Percentiles rank a stretch among this genome's conserved stretches.
These are phyloP conservation scores for Lachancea sp. DNA, from an alignment of 805 yeast genomes.

Conservation along the genomic window DNA sequence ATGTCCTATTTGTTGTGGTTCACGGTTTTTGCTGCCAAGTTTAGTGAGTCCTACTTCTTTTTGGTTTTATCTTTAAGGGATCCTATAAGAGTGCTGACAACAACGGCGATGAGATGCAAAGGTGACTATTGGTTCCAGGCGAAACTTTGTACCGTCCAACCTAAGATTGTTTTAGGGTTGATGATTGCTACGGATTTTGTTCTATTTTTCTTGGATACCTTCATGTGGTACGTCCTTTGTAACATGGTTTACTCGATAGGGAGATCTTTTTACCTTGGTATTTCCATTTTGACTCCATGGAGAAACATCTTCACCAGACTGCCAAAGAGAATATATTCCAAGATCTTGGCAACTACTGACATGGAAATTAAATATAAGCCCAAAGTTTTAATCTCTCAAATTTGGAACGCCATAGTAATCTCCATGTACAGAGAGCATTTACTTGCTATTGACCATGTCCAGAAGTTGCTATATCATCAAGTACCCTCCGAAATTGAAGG, in stretches of 20 bases:
- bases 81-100: slow-evolving; percentile 85
- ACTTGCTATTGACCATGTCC: slow-evolving; percentile 97
- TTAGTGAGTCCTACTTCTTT: slow-evolving; percentile 85
- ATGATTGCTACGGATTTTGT: slow-evolving; percentile 90
- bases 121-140: slow-evolving; percentile 90
- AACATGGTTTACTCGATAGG: slow-evolving; percentile 95
- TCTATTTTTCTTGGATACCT: slow-evolving; percentile 96
- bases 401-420: slow-evolving; percentile 98
- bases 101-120: slow-evolving; percentile 83
- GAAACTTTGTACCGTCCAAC: slow-evolving; percentile 74
- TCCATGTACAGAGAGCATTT: slow-evolving; percentile 99
- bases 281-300: slow-evolving; percentile 98
- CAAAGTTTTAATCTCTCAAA: slow-evolving; percentile 94
- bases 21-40: slow-evolving; percentile 83
- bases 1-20: slow-evolving; percentile 90
- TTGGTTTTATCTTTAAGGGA: slow-evolving; percentile 85
- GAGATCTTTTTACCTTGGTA: slow-evolving; percentile 97
- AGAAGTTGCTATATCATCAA: slow-evolving; percentile 93
- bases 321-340: slow-evolving; percentile 98
- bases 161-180: slow-evolving; percentile 82
- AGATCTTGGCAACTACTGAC: slow-evolving; percentile 95
- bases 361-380: slow-evolving; percentile 99
- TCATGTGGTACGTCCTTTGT: slow-evolving; percentile 95
- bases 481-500: slow-evolving; percentile 98
- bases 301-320: slow-evolving; percentile 95